Base-by-base conservation (phyloP, 495 filamentous ascomycete genomes). In the Aspergillus homomorphus region DNA sequence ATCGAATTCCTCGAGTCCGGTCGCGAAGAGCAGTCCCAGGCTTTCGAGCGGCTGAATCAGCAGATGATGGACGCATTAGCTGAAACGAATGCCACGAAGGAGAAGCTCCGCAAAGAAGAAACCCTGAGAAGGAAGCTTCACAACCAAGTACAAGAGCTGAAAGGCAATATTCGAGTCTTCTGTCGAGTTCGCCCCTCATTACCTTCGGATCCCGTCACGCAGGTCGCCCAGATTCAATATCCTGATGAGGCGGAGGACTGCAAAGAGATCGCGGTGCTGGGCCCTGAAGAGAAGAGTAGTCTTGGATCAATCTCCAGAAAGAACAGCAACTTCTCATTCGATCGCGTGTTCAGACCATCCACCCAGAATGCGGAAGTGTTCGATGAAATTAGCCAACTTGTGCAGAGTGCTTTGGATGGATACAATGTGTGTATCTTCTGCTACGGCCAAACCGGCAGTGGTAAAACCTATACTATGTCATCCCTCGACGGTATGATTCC, bases 341-440 rank as follows among this genome's bases (percentile, higher is more conserved):
- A 99, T 67, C 88, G 92, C 7, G 93, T 98, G 0, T 99, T 99
- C 70, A 83, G 84, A 0, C 92, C 92, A 0, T 65, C 72, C 1
- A 81, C 86, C 7, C 81, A 86, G 63, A 99, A 99, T 67, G 80
- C 81, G 22, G 88, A 96, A 56, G 86, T 99, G 8, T 99, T 98
- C 69, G 92, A 91, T 57, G 94, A 97, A 67, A 98, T 98, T 74
- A 94, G 90, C 57, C 95, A 99, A 65, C 84, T 99, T 21, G 92
- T 99, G 14, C 94, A 99, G 75, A 92, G 88, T 61, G 95, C 95
- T 1, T 79, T 99, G 46, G 94, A 99, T 69, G 94, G 94, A 16
- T 98, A 97, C 73, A 99, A 99, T 67, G 94, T 99, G 33, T 97
- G 93, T 73, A 98, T 99, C 61, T 96, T 99, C 77, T 97, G 92